phyloP scores from a whole-genome alignment of 208 protist genomes.

The Naegleria fowleri region DNA sequence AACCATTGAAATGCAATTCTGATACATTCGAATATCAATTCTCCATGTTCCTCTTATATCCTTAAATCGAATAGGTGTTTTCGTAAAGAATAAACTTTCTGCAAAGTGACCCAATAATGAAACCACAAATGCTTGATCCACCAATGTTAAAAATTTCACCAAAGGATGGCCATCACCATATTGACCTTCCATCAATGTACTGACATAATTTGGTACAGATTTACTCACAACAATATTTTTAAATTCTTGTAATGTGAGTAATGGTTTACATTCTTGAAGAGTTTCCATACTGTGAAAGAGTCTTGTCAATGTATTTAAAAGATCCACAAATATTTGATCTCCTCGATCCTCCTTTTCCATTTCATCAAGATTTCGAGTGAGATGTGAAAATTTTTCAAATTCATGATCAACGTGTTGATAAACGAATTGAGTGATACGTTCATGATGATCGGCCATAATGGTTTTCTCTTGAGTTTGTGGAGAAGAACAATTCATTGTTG shows the following conservation, averaged over 20 bases:
- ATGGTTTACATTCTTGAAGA: neutral
- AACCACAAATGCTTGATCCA: neutral
- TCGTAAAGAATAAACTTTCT: neutral
- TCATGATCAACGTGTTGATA: neutral
- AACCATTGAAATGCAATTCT: neutral
- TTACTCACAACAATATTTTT: neutral
- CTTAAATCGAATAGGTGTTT: neutral
- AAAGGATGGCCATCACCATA: neutral
- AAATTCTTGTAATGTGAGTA: neutral
- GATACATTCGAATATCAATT: neutral
- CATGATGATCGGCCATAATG: too few species aligned
- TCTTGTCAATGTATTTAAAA: neutral
- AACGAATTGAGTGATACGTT: neutral
- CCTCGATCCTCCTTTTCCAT: neutral
- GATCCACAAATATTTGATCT: neutral
- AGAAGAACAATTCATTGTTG: too few species aligned
- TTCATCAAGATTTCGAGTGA: neutral
- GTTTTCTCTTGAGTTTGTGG: too few species aligned
- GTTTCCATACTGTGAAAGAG: neutral
- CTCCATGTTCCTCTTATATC: neutral
- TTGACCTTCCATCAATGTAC: neutral
- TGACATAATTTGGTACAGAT: neutral
- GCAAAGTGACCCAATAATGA: neutral
- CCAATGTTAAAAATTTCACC: neutral
- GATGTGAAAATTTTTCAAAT: neutral